Conservation (phyloP, 495 filamentous ascomycete species). For the Bathelium albidoporum region DNA sequence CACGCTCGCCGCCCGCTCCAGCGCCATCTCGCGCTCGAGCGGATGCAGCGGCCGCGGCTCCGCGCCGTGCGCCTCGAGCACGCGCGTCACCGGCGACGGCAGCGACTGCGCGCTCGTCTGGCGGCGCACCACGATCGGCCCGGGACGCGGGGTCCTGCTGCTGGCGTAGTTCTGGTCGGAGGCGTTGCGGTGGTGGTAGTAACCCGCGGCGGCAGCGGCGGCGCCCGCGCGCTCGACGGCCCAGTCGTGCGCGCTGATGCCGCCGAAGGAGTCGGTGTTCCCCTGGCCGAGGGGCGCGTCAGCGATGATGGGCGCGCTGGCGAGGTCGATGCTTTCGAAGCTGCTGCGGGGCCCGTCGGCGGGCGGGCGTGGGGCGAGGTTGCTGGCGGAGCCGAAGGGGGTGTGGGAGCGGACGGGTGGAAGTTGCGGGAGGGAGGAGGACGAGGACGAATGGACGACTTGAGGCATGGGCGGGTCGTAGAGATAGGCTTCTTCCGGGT, state of each 20-base stretch:
- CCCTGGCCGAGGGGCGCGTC: background rate
- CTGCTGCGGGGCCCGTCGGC: background rate
- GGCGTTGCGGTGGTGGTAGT: background rate
- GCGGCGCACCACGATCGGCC: background rate
- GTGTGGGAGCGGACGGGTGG: background rate
- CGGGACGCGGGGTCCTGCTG: too few relatives aligned
- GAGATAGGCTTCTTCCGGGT: slow-evolving; percentile 8
- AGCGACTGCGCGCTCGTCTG: background rate
- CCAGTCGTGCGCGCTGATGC: slow-evolving; percentile 4
- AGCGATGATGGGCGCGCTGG: background rate
- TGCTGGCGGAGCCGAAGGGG: background rate
- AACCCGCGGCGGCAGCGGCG: background rate
- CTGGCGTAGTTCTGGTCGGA: background rate
- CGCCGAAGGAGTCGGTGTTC: background rate
- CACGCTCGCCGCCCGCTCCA: background rate
- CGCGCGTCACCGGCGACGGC: background rate
- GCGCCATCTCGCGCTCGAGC: slow-evolving; percentile 1
- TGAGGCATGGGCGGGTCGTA: slow-evolving; percentile 6
- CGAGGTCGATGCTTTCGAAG: slow-evolving; percentile 2
- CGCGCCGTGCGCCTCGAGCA: background rate
- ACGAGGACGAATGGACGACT: background rate
- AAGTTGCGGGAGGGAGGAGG: background rate
- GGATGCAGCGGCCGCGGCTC: background rate
- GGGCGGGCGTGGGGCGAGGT: background rate
- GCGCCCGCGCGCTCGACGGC: background rate